These are phyloP conservation scores for Prunus mongolica DNA, from an alignment of 306 rosid genomes.

Conservation along the genomic window DNA sequence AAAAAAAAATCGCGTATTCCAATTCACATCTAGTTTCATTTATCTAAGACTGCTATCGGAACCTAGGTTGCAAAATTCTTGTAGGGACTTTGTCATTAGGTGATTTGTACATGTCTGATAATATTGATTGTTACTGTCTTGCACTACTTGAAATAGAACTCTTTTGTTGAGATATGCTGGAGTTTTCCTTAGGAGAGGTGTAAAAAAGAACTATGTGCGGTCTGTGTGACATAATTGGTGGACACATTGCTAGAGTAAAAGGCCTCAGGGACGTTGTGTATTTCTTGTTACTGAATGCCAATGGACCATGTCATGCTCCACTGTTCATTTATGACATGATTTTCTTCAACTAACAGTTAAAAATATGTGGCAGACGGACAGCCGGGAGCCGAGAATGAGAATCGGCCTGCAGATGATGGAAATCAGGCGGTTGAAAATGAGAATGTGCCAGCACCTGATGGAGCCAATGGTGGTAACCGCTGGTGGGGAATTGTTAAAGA, in stretches of 20 bases:
- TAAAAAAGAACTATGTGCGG: too few species aligned
- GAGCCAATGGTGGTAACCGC: conserved; percentile 61
- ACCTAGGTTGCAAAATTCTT: too few species aligned
- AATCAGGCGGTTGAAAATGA: conserved; percentile 51
- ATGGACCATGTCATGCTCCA: neutral
- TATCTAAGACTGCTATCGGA: too few species aligned
- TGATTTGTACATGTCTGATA: neutral
- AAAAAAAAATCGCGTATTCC: neutral
- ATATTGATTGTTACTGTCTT: neutral
- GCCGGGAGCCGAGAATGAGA: conserved; percentile 51
- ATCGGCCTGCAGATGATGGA: conserved; percentile 46
- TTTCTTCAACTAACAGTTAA: neutral
- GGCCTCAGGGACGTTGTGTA: neutral
- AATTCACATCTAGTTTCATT: neutral
- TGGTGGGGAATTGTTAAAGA: conserved; percentile 97
- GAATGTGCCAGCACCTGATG: conserved; percentile 52
- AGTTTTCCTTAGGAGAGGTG: neutral
- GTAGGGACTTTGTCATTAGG: neutral
- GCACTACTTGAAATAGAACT: neutral
- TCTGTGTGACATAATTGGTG: too few species aligned
- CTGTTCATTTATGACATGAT: neutral
- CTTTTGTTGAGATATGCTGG: neutral
- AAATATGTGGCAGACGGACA: conserved; percentile 52
- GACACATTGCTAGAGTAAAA: too few species aligned
- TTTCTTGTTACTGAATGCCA: neutral